Base-by-base conservation (phyloP, 2,329 filamentous ascomycete genomes). In the Dothiorella sarmentorum region DNA sequence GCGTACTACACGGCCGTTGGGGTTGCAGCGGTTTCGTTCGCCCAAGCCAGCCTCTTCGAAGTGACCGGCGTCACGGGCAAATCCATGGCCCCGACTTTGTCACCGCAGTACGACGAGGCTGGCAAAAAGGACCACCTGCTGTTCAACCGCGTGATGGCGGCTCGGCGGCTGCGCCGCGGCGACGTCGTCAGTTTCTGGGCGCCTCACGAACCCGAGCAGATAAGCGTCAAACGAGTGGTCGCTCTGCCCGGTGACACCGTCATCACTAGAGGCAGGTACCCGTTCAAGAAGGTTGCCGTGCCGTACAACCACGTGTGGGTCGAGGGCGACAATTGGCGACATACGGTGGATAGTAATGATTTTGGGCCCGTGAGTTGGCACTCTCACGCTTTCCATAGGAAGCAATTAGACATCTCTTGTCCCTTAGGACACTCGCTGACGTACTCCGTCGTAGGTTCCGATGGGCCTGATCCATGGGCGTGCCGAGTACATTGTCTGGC, bases 271-370 rank as follows among this genome's bases (percentile, higher is more conserved):
- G 59, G 60, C 24, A 80, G 83, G 59, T 58, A 60, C 18, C 42
- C 42, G 17, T 31, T 63, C 7, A 68, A 71, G 2, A 71, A 64
- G 60, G 70, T 89, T 44, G 80, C 82, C 62, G 83, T 99, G 20
- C 93, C 92, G 4, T 81, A 81, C 62, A 91, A 91, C 17, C 92
- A 97, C 76, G 81, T 97, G 26, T 99, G 94, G 94, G 85, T 99
- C 1, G 93, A 97, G 71, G 94, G 94, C 1, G 94, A 99, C 70
- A 91, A 88, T 66, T 82, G 84, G 65, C 80, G 82, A 52, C 83
- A 83, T 66, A 90, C 85, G 58, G 72, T 86, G 61, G 94, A 99
- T 75, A 96, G 91, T 73, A 96, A 96, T 74, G 85, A 85, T 11
- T 97, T 95, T 72, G 94, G 94, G 1, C 91, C 94, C 4, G 71